Evolutionary conservation across 2,329 filamentous ascomycete species (phyloP).

Genomic region (Penicillium sp.): DNA sequence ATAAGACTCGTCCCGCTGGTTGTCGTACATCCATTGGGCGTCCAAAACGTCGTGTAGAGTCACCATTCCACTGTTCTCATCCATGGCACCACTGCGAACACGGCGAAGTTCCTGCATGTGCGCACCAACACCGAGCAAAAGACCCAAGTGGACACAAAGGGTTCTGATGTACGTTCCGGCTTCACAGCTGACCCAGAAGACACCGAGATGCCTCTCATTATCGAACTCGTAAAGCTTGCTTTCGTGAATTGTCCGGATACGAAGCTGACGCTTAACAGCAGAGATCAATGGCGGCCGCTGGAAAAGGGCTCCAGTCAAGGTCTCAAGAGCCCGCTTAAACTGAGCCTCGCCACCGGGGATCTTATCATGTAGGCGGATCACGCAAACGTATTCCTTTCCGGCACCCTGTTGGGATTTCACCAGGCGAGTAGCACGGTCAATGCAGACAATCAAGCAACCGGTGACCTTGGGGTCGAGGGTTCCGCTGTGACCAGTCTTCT

Average conservation of each 20-base stretch:
- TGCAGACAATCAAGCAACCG: constrained; percentile 85
- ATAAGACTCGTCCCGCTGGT: constrained; percentile 87
- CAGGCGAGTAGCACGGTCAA: constrained; percentile 91
- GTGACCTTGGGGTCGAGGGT: constrained; percentile 98
- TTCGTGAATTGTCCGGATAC: constrained; percentile 96
- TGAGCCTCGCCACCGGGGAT: constrained; percentile 86
- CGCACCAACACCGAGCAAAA: constrained; percentile 70
- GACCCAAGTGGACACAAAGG: constrained; percentile 84
- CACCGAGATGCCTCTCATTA: constrained; percentile 91
- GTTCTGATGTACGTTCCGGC: constrained; percentile 98
- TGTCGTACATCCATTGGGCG: constrained; percentile 92
- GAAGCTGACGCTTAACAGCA: constrained; percentile 94
- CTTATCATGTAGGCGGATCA: constrained; percentile 91
- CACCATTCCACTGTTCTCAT: constrained; percentile 78
- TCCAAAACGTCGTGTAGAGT: constrained; percentile 93
- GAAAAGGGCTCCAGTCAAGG: constrained; percentile 91
- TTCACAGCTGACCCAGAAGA: constrained; percentile 99
- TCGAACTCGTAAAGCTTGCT: constrained; percentile 96
- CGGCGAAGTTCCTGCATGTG: constrained; percentile 97
- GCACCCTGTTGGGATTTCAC: constrained; percentile 98
- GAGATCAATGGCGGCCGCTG: constrained; percentile 95
- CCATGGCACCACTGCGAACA: constrained; percentile 90
- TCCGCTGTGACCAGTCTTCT: constrained; percentile 97
- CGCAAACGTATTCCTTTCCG: constrained; percentile 97
- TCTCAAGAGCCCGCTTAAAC: constrained; percentile 88